Conservation (phyloP, 129 eudicot genomes). For the sunflower (Helianthus annuus) region DNA sequence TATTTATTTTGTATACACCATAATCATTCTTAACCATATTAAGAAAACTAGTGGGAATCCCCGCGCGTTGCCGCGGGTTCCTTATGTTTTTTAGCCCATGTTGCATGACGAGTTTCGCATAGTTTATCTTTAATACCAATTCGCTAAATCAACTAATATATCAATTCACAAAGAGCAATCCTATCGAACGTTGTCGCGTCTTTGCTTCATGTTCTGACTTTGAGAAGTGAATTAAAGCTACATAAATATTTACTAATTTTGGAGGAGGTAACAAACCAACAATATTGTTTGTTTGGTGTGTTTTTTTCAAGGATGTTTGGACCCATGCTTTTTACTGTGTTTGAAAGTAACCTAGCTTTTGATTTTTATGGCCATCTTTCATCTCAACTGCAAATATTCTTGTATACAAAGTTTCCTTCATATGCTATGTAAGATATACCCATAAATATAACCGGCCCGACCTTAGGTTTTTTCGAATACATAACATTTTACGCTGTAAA, state of each 20-base stretch:
- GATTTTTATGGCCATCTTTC: neutral
- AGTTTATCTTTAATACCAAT: no score
- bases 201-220: no score
- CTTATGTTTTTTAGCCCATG: no score
- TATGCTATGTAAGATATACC: neutral
- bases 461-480: neutral
- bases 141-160: no score
- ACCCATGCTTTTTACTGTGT: slow-evolving; percentile 7
- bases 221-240: no score
- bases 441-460: neutral
- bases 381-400: slow-evolving; percentile 5
- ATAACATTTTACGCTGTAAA: neutral
- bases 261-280: neutral
- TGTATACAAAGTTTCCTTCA: neutral
- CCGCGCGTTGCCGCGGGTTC: no score
- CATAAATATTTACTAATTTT: neutral
- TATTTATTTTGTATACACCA: no score
- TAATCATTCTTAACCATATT: no score
- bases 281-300: neutral
- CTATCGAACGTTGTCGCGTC: no score
- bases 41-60: no score
- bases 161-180: no score
- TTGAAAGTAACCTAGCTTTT: slow-evolving; percentile 13
- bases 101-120: no score
- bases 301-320: neutral